A percentile compares a stretch with the other conserved stretches of the same genome.
Conservation (phyloP, 306 rosid genomes). For the Rubus parviflorus region DNA sequence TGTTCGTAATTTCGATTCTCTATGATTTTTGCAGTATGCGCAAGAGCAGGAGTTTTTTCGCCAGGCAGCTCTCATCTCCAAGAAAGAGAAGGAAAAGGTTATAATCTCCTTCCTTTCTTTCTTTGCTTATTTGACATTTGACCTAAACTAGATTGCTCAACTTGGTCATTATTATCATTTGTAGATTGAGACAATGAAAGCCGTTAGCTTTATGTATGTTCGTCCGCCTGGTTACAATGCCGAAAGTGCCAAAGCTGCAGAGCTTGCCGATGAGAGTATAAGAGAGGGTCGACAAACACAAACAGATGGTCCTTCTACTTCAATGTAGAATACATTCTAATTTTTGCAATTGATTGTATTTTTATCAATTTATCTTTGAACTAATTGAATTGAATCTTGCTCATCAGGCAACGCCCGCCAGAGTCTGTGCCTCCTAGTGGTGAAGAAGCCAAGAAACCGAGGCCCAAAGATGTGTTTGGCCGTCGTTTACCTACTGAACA, state of each 20-base stretch:
- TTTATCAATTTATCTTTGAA: not conserved
- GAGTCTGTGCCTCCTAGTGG: slow-evolving; percentile 32
- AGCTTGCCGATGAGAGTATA: slow-evolving; percentile 60
- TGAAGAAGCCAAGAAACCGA: slow-evolving; percentile 55
- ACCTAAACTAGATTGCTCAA: not conserved
- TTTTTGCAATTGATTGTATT: not conserved
- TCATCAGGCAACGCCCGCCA: slow-evolving; percentile 31
- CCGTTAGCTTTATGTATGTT: slow-evolving; percentile 98
- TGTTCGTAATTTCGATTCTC: not conserved
- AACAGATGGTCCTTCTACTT: slow-evolving; percentile 43
- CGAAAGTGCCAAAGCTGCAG: slow-evolving; percentile 94
- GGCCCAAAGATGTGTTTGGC: slow-evolving; percentile 97
- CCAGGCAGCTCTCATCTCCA: slow-evolving; percentile 71
- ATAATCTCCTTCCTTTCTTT: not conserved
- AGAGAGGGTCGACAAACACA: slow-evolving; percentile 30
- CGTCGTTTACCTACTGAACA: slow-evolving; percentile 88
- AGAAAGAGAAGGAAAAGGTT: slow-evolving; percentile 92
- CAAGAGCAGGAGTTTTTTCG: slow-evolving; percentile 97
- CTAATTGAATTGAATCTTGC: slow-evolving; percentile 1
- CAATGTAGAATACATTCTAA: slow-evolving; percentile 35
- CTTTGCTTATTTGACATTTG: not conserved
- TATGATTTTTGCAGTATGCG: slow-evolving; percentile 50
- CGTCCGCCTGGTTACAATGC: slow-evolving; percentile 96
- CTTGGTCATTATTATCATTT: not conserved
- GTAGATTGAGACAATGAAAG: slow-evolving; percentile 91